Evolutionary conservation across 331 rosid species (phyloP).

Genomic region (Rhamnella rubrinervis): DNA sequence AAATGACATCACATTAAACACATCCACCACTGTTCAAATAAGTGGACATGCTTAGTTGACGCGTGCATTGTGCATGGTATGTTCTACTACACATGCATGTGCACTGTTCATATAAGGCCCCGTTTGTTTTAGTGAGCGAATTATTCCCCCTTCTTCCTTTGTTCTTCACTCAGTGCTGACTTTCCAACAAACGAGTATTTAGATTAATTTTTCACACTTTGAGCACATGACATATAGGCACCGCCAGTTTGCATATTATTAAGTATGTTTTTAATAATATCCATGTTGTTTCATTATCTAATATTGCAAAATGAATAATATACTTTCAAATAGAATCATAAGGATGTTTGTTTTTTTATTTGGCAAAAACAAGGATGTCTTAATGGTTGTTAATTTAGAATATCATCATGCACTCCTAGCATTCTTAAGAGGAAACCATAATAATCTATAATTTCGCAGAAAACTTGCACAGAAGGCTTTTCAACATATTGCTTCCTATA

Average conservation of each 20-base stretch:
- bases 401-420: conserved; percentile 73
- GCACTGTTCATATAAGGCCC: no score
- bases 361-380: conserved; percentile 51
- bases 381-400: conserved; percentile 85
- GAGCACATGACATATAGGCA: background rate
- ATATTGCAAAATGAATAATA: conserved; percentile 4
- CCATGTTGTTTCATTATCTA: conserved; percentile 4
- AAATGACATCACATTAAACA: no score
- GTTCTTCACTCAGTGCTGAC: no score
- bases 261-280: background rate
- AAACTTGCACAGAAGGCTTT: conserved; percentile 95
- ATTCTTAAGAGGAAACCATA: conserved; percentile 59
- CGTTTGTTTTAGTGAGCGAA: no score
- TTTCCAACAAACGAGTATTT: no score
- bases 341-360: no score
- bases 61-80: no score
- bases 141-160: no score
- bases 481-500: conserved; percentile 84
- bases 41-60: no score
- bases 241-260: background rate
- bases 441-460: conserved; percentile 60
- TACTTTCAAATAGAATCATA: conserved; percentile 60
- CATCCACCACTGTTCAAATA: no score
- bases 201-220: background rate
- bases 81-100: no score